These are phyloP conservation scores for Aurantiochytrium sp. DNA, from an alignment of 108 stramenopile species.

Conservation along the genomic window DNA sequence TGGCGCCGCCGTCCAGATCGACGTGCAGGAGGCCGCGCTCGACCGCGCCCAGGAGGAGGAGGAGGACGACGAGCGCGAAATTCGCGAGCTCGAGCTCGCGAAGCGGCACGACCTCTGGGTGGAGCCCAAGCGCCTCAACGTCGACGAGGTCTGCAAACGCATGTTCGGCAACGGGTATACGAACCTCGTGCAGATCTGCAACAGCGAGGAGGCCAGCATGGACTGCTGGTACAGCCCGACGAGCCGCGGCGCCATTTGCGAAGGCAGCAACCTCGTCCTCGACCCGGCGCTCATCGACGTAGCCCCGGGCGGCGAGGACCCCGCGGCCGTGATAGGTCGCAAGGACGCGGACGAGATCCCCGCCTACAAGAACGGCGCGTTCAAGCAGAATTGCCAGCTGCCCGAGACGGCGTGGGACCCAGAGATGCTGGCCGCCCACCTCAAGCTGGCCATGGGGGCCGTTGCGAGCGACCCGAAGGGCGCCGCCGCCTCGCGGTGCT, in stretches of 20 bases:
- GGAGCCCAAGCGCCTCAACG: background rate
- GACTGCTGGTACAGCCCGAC: slow-evolving; percentile 18
- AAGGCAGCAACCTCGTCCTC: background rate
- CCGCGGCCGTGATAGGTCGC: background rate
- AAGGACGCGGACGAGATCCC: background rate
- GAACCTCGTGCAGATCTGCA: background rate
- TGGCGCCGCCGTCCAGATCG: background rate
- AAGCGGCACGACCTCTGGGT: background rate
- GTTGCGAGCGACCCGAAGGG: background rate
- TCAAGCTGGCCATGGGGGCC: background rate
- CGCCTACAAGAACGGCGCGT: background rate
- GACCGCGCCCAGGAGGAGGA: background rate
- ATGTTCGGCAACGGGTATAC: background rate
- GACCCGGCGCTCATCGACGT: background rate
- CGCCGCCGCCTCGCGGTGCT: background rate
- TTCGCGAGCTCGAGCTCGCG: background rate
- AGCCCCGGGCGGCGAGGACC: background rate
- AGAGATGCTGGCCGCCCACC: background rate
- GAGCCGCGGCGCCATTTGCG: background rate
- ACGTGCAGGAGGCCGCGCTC: background rate
- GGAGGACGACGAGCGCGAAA: background rate
- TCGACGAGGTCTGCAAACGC: background rate
- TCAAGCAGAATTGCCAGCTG: background rate
- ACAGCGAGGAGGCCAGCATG: background rate
- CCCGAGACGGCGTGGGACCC: background rate